Evolutionary conservation across 176 grass and related monocot species (phyloP), one percentile per base, ranked within the genome.

Genomic region (Zoysia japonica): DNA sequence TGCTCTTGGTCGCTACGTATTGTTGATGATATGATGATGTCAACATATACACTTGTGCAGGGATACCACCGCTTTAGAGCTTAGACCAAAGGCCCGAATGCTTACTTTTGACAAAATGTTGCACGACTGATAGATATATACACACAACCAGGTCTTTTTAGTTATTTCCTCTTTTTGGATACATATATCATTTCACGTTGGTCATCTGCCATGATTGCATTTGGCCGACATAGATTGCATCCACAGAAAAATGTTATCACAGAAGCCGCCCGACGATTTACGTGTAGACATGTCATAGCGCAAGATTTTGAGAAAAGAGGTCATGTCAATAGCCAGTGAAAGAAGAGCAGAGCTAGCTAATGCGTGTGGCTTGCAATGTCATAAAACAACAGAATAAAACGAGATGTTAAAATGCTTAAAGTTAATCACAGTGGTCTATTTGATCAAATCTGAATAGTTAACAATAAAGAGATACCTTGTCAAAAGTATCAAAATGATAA

Each of bases 161-260:
- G 42, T 71, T 36, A 61, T 65, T 65, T 19, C 47, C 17, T 13
- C 2, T 43, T 61, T 77, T 41, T 44, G 17, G 67, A 42, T 45
- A 56, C 56, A 75, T 11, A 83, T 68, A 75, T 6, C 9, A 10
- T 46, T 68, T 15, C 11, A 3, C 38, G 60, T 61, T 77, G 54
- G 67, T 79, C 38, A 69, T 47, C 19, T 1, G 52, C 28, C 62
- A 83, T 84, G 48, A 79, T 75, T 80, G 81, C 38, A 80, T 64
- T 75, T 74, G 54, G 54, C 81, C 75, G 40, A 74, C 86, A 75
- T 79, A 68, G 80, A 88, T 83, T 28, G 35, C 51, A 78, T 53
- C 44, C 37, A 19, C 51, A 51, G 5, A 7, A 78, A 7, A 68
- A 16, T 48, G 59, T 60, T 61, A 53, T 37, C 50, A 5, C 17